These are phyloP conservation scores for Zoysia matrella DNA, from an alignment of 202 grass and related monocot species.

Conservation along the genomic window DNA sequence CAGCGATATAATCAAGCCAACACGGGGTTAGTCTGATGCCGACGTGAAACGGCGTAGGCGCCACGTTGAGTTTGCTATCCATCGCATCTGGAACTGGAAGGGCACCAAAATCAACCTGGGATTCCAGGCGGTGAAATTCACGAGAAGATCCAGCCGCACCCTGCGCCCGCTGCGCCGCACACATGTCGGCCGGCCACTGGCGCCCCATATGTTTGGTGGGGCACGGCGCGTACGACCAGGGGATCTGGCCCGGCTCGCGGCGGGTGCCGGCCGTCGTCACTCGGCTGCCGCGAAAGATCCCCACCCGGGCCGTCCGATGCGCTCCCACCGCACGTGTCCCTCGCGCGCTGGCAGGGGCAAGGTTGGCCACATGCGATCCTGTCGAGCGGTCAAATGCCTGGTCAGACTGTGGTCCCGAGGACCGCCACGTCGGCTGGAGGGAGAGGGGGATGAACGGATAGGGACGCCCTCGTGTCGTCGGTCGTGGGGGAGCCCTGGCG, in stretches of 20 bases:
- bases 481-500: background rate
- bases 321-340: constrained; percentile 14
- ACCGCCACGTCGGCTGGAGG: constrained; percentile 31
- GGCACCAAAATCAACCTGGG: too few species aligned
- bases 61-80: too few species aligned
- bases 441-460: constrained; percentile 3
- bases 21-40: too few species aligned
- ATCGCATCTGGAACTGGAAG: too few species aligned
- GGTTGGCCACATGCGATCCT: constrained; percentile 31
- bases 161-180: background rate
- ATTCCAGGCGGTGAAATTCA: too few species aligned
- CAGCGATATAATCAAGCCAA: too few species aligned
- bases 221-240: constrained; percentile 33
- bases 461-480: background rate
- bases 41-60: too few species aligned
- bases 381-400: constrained; percentile 29
- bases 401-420: background rate
- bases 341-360: background rate
- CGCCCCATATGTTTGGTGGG: constrained; percentile 7
- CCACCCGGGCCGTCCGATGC: constrained; percentile 4
- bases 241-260: background rate
- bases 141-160: background rate
- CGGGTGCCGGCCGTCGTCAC: background rate
- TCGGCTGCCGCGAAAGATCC: background rate
- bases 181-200: constrained; percentile 7